phyloP scores from a whole-genome alignment of 345 rosid species.

The Chamaenerion angustifolium region DNA sequence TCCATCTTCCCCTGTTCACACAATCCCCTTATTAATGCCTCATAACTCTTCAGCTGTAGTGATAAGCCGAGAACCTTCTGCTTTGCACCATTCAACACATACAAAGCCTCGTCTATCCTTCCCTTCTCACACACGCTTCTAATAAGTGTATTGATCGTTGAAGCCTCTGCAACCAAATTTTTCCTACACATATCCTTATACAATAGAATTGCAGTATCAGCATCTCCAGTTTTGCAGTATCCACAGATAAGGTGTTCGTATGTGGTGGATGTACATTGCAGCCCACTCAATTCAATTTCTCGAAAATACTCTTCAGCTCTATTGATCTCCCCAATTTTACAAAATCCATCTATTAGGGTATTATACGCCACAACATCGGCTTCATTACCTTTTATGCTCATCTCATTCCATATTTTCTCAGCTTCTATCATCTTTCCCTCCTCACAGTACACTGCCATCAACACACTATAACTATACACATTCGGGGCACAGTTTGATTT shows the following conservation, averaged over 20 bases:
- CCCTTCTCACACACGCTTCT: conserved; percentile 27
- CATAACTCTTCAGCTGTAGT: conserved; percentile 43
- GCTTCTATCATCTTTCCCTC: too few species aligned
- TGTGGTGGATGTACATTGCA: conserved; percentile 31
- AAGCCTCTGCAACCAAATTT: conserved; percentile 27
- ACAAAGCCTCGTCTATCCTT: conserved; percentile 41
- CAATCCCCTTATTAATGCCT: conserved; percentile 38
- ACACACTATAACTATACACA: too few species aligned
- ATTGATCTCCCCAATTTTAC: conserved; percentile 28
- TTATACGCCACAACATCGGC: conserved; percentile 50
- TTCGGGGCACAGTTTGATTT: too few species aligned
- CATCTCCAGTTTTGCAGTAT: conserved; percentile 42
- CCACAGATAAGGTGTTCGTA: conserved; percentile 54
- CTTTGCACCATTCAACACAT: conserved; percentile 26
- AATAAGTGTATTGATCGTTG: too few species aligned
- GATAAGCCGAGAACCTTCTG: conserved; percentile 18
- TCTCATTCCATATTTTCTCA: too few species aligned
- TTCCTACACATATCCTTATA: conserved; percentile 50
- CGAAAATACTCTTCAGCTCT: conserved; percentile 44
- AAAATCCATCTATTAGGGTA: conserved; percentile 56
- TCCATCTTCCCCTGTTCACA: conserved; percentile 51
- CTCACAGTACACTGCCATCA: too few species aligned
- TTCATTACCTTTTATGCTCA: too few species aligned
- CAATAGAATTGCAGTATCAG: conserved; percentile 37
- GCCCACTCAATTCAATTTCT: conserved; percentile 46